phyloP scores from a whole-genome alignment of 805 yeast species.

The Kurtzmaniella cleridarum region DNA sequence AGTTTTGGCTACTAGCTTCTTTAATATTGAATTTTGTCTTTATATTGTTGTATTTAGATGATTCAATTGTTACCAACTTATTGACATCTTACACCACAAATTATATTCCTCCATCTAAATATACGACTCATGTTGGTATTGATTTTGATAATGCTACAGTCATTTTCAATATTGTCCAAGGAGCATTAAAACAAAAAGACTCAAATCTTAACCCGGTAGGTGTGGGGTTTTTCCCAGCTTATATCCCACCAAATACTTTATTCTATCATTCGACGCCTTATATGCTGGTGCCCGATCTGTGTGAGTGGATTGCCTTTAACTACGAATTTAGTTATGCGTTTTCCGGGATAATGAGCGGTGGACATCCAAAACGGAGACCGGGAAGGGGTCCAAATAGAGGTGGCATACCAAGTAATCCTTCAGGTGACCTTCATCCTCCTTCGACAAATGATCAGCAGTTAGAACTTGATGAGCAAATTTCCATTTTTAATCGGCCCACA shows the following conservation, averaged over 20 bases:
- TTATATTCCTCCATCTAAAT: neutral
- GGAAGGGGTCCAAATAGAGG: constrained; percentile 4
- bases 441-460: neutral
- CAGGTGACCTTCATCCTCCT: constrained; percentile 3
- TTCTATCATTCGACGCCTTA: constrained; percentile 47
- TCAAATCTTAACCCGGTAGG: constrained; percentile 52
- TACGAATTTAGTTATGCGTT: constrained; percentile 54
- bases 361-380: constrained; percentile 8
- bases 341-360: constrained; percentile 17
- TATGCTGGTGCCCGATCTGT: constrained; percentile 37
- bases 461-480: constrained; percentile 1
- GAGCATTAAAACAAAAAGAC: constrained; percentile 47
- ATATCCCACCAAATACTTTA: constrained; percentile 53
- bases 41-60: too few species aligned
- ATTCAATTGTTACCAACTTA: too few species aligned
- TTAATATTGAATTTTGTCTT: too few species aligned
- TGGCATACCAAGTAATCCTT: constrained; percentile 4
- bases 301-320: constrained; percentile 65
- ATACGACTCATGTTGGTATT: constrained; percentile 12
- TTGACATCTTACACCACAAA: too few species aligned
- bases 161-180: constrained; percentile 49
- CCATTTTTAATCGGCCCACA: constrained; percentile 4
- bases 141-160: constrained; percentile 48
- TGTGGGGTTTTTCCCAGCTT: constrained; percentile 55
- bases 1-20: too few species aligned